A percentile compares a stretch with the other conserved stretches of the same genome.
phyloP scores from a whole-genome alignment of 2,329 filamentous ascomycete genomes.

The Chalaropsis ovoidea region DNA sequence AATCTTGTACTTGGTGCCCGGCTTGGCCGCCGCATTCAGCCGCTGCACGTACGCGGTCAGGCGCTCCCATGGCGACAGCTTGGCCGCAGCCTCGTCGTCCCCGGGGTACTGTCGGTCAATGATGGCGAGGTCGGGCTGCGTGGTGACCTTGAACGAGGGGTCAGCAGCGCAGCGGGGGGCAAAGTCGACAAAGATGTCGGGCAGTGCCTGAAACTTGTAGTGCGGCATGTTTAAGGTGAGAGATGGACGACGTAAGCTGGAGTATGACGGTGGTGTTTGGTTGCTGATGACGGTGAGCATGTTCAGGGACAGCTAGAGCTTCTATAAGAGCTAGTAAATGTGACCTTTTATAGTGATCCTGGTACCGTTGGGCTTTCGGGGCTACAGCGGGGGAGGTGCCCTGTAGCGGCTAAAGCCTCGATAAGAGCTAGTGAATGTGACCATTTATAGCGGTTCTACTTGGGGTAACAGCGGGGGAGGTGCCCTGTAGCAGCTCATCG shows the following conservation, averaged over 20 bases:
- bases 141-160: constrained; percentile 32
- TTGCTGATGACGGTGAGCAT: background rate
- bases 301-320: background rate
- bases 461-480: too few species aligned
- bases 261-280: background rate
- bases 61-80: constrained; percentile 43
- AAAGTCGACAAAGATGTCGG: constrained; percentile 42
- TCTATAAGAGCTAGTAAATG: background rate
- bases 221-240: constrained; percentile 18
- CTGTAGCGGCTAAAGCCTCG: background rate
- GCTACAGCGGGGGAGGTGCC: background rate
- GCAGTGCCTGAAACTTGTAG: constrained; percentile 33
- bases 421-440: too few species aligned
- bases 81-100: constrained; percentile 22
- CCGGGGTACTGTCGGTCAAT: constrained; percentile 39
- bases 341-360: background rate
- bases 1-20: constrained; percentile 44
- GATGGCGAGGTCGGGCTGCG: constrained; percentile 44
- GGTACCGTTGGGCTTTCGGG: background rate
- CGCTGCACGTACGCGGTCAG: constrained; percentile 40
- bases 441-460: too few species aligned
- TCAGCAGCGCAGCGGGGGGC: constrained; percentile 29
- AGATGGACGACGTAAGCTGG: background rate
- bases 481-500: too few species aligned
- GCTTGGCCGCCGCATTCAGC: constrained; percentile 37